These are phyloP conservation scores for Tilletia walkeri DNA, from an alignment of 1,284 basidiomycete species.

Conservation along the genomic window DNA sequence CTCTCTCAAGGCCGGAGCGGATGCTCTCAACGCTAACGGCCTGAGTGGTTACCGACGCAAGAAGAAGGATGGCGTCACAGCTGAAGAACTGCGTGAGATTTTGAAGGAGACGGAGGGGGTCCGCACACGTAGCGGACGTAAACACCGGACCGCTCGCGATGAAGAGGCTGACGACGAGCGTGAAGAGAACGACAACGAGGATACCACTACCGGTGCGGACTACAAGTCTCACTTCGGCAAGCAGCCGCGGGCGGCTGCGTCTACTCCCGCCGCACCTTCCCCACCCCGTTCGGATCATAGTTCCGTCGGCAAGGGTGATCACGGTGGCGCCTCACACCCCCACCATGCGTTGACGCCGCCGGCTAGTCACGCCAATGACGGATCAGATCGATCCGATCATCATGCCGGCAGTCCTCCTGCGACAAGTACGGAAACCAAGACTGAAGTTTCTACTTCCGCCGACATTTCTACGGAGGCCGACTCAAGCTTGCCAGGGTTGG, in stretches of 20 bases:
- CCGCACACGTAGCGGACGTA: conserved; percentile 38
- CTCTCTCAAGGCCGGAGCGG: conserved; percentile 19
- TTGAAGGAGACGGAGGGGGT: conserved; percentile 34
- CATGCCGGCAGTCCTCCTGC: conserved; percentile 14
- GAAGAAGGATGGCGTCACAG: conserved; percentile 26
- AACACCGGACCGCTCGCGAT: conserved; percentile 1
- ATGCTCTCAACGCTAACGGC: background rate
- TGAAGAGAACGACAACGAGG: background rate
- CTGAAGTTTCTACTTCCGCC: background rate
- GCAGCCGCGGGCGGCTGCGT: conserved; percentile 24
- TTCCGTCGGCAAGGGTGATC: background rate
- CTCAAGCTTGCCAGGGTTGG: no score
- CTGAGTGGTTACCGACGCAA: conserved; percentile 33
- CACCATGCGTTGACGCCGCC: background rate
- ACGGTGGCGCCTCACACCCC: background rate
- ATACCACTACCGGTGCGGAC: background rate
- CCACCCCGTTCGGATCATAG: conserved; percentile 1
- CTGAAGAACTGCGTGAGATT: conserved; percentile 1
- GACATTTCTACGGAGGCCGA: no score
- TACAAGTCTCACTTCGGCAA: conserved; percentile 23
- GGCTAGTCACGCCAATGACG: conserved; percentile 17
- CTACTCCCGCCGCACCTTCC: conserved; percentile 12
- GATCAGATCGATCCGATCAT: conserved; percentile 10
- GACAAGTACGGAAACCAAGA: background rate
- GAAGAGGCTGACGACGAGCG: conserved; percentile 3